Evolutionary conservation across 2,329 filamentous ascomycete genomes (phyloP).

Genomic region (Trichoderma atrobrunneum): DNA sequence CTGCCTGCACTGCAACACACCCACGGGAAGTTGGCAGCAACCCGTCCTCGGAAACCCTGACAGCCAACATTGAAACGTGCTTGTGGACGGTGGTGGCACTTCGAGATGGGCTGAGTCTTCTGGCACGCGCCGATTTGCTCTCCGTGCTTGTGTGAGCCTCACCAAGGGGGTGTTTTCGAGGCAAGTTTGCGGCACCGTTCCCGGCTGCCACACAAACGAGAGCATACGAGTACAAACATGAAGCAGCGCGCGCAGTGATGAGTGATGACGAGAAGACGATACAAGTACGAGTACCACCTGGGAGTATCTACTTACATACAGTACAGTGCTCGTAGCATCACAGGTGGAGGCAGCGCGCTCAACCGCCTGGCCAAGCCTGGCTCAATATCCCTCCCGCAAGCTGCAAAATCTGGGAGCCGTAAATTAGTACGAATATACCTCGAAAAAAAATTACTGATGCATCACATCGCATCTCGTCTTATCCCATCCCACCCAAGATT

Average conservation of each 20-base stretch:
- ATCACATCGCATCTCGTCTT: not conserved
- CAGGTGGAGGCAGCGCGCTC: no score
- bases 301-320: no score
- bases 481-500: not conserved
- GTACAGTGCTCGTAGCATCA: no score
- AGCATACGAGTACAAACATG: not conserved
- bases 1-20: conserved; percentile 15
- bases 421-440: not conserved
- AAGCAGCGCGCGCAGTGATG: not conserved
- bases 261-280: not conserved
- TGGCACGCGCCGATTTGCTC: not conserved
- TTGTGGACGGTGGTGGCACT: not conserved
- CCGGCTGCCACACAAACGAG: not conserved
- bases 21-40: not conserved
- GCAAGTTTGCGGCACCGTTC: not conserved
- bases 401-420: not conserved
- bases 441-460: not conserved
- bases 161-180: not conserved
- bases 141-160: not conserved
- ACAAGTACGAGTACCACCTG: no score
- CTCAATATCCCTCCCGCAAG: no score
- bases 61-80: not conserved
- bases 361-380: no score
- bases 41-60: not conserved
- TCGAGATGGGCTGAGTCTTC: not conserved